These are phyloP conservation scores for Neurospora cerealis DNA, from an alignment of 495 filamentous ascomycete genomes.

Conservation along the genomic window DNA sequence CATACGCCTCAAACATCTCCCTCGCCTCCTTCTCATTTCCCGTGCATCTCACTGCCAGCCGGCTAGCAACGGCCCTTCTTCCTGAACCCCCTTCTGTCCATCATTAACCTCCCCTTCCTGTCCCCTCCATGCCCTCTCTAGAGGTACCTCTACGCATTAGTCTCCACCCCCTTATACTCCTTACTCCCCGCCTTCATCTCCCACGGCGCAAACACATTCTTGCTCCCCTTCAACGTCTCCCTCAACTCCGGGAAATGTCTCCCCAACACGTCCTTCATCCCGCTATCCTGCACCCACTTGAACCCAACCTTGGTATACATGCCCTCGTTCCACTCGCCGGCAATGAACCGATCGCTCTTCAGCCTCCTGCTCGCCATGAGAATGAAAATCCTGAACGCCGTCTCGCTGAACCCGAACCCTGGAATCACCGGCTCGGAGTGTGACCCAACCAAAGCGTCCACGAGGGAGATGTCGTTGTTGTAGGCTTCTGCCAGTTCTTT, in stretches of 20 bases:
- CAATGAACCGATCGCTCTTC: conserved; percentile 35
- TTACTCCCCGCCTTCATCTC: conserved; percentile 15
- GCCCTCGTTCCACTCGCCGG: conserved; percentile 22
- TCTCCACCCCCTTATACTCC: conserved; percentile 24
- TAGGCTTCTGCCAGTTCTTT: conserved; percentile 21
- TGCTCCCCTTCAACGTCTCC: conserved; percentile 10
- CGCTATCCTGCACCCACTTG: conserved; percentile 27
- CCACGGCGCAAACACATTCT: conserved; percentile 33
- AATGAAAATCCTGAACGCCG: conserved; percentile 30
- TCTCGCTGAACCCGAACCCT: conserved; percentile 35
- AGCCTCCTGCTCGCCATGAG: conserved; percentile 27
- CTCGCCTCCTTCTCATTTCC: background rate
- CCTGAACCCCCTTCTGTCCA: background rate
- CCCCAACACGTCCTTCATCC: conserved; percentile 23
- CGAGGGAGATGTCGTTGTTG: conserved; percentile 22
- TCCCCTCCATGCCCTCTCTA: too few relatives aligned
- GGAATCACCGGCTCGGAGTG: conserved; percentile 28
- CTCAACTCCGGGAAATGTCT: conserved; percentile 30
- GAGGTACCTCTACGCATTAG: background rate
- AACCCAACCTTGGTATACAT: conserved; percentile 31
- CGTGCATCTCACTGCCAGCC: background rate
- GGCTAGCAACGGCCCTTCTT: background rate
- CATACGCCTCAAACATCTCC: background rate
- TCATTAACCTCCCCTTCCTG: too few relatives aligned
- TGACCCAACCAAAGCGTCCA: conserved; percentile 31